Base-by-base conservation (phyloP, 768 basidiomycete species). In the Gloeopeniophorella convolvens region DNA sequence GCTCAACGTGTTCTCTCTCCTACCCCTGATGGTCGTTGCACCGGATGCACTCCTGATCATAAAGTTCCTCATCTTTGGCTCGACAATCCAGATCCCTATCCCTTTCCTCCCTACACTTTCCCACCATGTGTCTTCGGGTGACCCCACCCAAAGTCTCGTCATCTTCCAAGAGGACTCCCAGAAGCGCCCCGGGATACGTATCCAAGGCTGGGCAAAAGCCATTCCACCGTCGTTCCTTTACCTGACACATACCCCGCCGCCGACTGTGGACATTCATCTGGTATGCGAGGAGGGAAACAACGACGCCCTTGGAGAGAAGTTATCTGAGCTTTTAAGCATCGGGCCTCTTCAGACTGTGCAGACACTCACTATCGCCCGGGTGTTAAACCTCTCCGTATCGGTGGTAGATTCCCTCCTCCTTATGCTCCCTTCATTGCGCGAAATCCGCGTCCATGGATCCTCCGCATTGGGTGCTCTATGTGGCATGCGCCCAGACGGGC, bases 401-500 rank as follows among this genome's bases (percentile, higher is more conserved):
- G 33, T 42, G 16, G 36, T 56, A 41, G 44, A 42, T 21, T 32
- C 33, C 21, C 45, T 58, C 26, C 46, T 58, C 42, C 41, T 37
- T 21, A 27, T 37, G 44, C 32, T 58, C 24, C 48, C 57, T 4
- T 50, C 43, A 20, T 18, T 56, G 33, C 41, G 36, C 33, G 57
- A 58, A 23, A 21, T 58, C 46, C 50, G 54, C 37, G 50, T 58
- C 11, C 57, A 58, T 33, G 54, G 57, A 13, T 58, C 57, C 3
- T 28, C 39, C 23, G 45, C 54, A 30, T 46, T 58, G 26, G 48
- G 54, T 13, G 54, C 50, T 3, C 28, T 58, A 18, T 58, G 53
- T 34, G 54, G 47, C 18, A 31, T 44, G 23, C 45, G 44, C 23
- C 20, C 32, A 18, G 23, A 23, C 12, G 55, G 31, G n/a, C 24